Percentiles rank a stretch among this genome's conserved stretches.
Evolutionary conservation across 495 filamentous ascomycete species (phyloP).

Genomic region (Penicillium daleae): DNA sequence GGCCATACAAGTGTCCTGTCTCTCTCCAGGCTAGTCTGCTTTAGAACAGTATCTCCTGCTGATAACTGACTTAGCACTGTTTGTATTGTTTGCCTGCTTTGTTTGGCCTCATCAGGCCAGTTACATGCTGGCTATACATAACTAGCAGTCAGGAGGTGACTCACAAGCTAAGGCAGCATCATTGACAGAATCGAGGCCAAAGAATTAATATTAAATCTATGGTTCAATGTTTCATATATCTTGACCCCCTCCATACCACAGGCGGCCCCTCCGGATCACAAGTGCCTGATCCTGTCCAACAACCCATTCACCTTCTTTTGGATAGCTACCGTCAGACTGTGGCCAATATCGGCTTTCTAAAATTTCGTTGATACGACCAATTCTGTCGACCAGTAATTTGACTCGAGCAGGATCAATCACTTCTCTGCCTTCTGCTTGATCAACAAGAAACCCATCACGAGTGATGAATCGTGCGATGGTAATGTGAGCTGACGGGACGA

Average conservation of each 20-base stretch:
- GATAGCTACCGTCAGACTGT: constrained; percentile 40
- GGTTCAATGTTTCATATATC: constrained; percentile 39
- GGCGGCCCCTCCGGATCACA: constrained; percentile 63
- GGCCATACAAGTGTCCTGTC: neutral
- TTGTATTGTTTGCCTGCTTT: neutral
- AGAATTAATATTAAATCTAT: no score
- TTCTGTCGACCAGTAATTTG: constrained; percentile 60
- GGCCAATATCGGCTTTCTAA: constrained; percentile 68
- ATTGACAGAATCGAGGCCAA: no score
- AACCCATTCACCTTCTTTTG: constrained; percentile 62
- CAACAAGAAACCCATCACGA: constrained; percentile 47
- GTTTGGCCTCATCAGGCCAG: neutral
- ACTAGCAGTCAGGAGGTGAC: no score
- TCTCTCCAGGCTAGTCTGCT: neutral
- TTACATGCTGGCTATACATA: neutral
- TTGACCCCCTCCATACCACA: constrained; percentile 83
- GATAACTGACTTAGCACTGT: neutral
- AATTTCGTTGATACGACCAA: constrained; percentile 73
- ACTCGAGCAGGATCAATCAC: constrained; percentile 51
- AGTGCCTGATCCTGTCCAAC: constrained; percentile 73
- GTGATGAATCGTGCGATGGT: constrained; percentile 78
- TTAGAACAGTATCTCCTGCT: neutral
- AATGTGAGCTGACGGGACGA: constrained; percentile 80
- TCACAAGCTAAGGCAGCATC: no score
- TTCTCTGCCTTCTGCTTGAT: constrained; percentile 35